Evolutionary conservation across 2,329 filamentous ascomycete species (phyloP), one percentile per base, ranked within the genome.

Genomic region (Pleomassaria siparia): DNA sequence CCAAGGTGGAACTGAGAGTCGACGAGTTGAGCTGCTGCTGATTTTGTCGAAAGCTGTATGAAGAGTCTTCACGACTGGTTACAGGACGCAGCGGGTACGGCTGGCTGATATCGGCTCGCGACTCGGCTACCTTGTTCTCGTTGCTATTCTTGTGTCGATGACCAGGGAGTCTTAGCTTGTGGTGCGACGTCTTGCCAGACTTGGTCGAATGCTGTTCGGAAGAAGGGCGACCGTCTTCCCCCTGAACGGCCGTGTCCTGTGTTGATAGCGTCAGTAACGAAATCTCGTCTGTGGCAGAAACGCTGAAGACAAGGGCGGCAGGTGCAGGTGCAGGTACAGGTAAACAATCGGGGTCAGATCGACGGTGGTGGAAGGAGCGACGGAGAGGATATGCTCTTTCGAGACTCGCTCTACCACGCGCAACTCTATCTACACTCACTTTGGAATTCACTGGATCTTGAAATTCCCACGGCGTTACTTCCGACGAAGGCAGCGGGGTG

Each of bases 381-480:
- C 24, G 35, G 18, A 20, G 18, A 21, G 3, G 35, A 24, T 9
- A 13, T 11, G 35, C n/a, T 37, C 18, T 24, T 37, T 37, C 18
- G 35, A 37, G 20, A 37, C 24, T 12, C 10, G n/a, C 4, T 20
- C 37, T 16, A n/a, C 37, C 8, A 28, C 13, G 22, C 16, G 24
- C 37, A 26, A 20, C 18, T n/a, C 18, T 28, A 30, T 10, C 12
- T 24, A 18, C 22, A 62, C 84, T 76, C 71, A 89, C 86, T 75
- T 89, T 83, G 56, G 81, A 81, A 67, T n/a, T n/a, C n/a, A n/a
- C n/a, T n/a, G n/a, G n/a, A n/a, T 94, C 89, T 72, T 97, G 94
- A 67, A 94, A 97, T 53, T 95, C 80, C 80, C 96, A 99, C n/a
- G 94, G 94, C 30, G 95, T 94, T 48, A 99, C 91, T 72, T 97